Evolutionary conservation across 2,329 filamentous ascomycete species (phyloP), one percentile per base, ranked within the genome.

Genomic region (Monilinia fructigena): DNA sequence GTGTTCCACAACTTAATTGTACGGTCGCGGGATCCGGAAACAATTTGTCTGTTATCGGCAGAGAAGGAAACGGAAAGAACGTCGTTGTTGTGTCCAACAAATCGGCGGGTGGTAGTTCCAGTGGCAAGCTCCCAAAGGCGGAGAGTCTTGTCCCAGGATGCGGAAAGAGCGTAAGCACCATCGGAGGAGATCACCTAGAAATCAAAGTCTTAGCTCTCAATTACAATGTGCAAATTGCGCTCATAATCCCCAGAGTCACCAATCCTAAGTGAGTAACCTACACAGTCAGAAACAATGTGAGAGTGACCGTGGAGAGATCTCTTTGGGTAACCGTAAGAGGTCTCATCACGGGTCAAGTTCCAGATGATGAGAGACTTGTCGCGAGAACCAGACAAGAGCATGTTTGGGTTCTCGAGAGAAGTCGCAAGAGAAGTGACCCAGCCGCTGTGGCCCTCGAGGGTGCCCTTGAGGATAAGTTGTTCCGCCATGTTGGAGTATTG

Each of bases 1-100:
- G 95, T 99, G 88, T 99, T 99, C 95, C 95, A 99, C 78, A 99
- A 90, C 92, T 98, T 99, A 88, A 99, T 98, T 79, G 91, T 92
- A 81, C 93, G 90, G 87, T 99, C 95, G 82, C 95, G 93, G 73
- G 95, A 98, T 75, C 93, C 95, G 75, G 95, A 98, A 78, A 98
- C 95, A 83, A 99, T 98, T 88, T 98, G 95, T 80, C 95, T 91
- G 91, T 98, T 98, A 87, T 99, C 95, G 88, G 95, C 95, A 77
- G 95, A 98, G 91, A 99, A 99, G 76, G 93, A 97, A 81, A 99
- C 95, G 81, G 94, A 98, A 80, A 98, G 93, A 78, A 99, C 94
- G 80, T 98, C 95, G 87, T 96, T 97, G 87, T 88, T 97, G 90
- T 98, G 95, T 82, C 95, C 95, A 82, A 97, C 93, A 81, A 99